Evolutionary conservation across 2,329 filamentous ascomycete species (phyloP), one percentile per base, ranked within the genome.

Genomic region (Penicillium sp.): DNA sequence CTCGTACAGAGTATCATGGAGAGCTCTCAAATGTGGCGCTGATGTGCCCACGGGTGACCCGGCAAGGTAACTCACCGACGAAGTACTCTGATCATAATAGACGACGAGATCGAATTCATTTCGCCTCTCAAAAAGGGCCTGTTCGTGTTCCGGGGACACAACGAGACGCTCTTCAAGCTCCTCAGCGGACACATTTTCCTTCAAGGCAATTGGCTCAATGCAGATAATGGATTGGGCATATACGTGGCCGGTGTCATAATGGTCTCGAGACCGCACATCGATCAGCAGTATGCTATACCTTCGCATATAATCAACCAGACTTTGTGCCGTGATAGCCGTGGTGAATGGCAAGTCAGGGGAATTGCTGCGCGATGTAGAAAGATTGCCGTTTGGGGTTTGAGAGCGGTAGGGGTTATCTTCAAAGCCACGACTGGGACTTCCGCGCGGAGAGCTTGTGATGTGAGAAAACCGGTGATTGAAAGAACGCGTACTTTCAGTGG

Each of bases 211-310:
- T 15, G 89, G 87, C 55, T 98, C 92, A 43, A 98, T 77, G 61
- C 92, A 98, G 30, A 98, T 86, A 26, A 88, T 85, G 4, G 79
- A 82, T 39, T 81, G 81, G 4, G 84, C 80, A 69, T 84, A 84
- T 47, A 98, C 88, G 59, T 98, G 92, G 0, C 92, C 92, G 32
- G 82, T 75, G 51, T 96, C 87, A 57, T 85, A 98, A 6, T 84
- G 77, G 36, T 84, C 78, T 16, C 92, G 80, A 39, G 77, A 71
- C 26, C 92, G 81, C 28, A 95, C 79, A 61, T 98, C 92, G 48
- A 98, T 87, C 15, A 96, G 62, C 9, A 98, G 68, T 15, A 95
- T 73, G 44, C 65, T 80, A 66, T 66, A 87, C 43, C 57, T 74
- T 50, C 55, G 70, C 61, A 94, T 77, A 39, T 84, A 84, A 31